Evolutionary conservation across 148 eudicot genomes (phyloP).

Genomic region (Rhododendron griersonianum): DNA sequence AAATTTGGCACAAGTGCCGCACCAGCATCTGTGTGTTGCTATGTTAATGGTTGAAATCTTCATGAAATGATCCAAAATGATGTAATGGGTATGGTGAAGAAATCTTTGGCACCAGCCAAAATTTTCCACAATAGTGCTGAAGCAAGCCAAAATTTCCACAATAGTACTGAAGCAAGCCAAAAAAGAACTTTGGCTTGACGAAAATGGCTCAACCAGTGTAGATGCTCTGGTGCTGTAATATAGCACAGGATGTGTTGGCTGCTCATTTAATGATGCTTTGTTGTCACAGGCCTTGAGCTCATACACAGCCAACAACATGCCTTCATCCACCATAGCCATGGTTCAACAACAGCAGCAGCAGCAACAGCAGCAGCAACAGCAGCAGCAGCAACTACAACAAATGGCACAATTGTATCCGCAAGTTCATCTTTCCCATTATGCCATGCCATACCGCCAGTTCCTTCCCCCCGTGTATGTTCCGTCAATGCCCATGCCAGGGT

Average conservation of each 20-base stretch:
- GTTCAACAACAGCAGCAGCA: constrained; percentile 62
- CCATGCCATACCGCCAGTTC: constrained; percentile 85
- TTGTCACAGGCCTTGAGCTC: constrained; percentile 51
- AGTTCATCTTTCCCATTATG: constrained; percentile 68
- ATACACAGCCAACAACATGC: constrained; percentile 47
- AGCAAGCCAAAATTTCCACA: background rate
- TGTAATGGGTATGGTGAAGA: background rate
- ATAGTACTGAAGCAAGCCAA: background rate
- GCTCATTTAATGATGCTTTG: constrained; percentile 9
- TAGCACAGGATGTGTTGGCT: background rate
- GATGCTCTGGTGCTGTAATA: background rate
- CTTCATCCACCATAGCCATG: constrained; percentile 62
- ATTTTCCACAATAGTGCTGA: background rate
- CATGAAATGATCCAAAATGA: background rate
- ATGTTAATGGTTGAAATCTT: background rate
- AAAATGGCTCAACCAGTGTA: background rate
- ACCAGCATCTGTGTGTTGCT: background rate
- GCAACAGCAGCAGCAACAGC: background rate
- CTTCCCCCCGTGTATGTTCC: constrained; percentile 80
- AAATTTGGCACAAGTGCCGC: background rate
- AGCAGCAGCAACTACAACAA: constrained; percentile 38
- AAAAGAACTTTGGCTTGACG: background rate
- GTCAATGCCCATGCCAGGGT: constrained; percentile 78
- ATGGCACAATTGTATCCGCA: constrained; percentile 89
- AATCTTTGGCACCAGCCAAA: background rate